A percentile compares a stretch with the other conserved stretches of the same genome.
Conservation (phyloP, 495 filamentous ascomycete species). For the Barbatosphaeria neglecta region DNA sequence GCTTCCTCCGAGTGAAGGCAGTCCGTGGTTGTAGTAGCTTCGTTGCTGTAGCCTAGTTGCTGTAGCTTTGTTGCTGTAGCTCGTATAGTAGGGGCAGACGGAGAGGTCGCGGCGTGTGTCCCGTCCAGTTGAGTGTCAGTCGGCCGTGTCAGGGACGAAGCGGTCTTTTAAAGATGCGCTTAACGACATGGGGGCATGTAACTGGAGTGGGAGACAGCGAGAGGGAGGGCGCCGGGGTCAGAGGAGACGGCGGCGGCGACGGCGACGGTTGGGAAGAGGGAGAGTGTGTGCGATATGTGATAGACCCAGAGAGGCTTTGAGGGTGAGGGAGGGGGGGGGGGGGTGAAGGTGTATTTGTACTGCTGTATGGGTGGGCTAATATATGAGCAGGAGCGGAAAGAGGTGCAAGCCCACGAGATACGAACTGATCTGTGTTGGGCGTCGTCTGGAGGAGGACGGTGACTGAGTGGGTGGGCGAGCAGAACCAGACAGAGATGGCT, state of each 20-base stretch:
- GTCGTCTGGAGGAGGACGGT: too few relatives aligned
- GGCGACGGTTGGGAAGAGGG: not conserved
- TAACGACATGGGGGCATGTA: slow-evolving; percentile 33
- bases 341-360: too few relatives aligned
- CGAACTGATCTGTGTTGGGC: too few relatives aligned
- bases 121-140: slow-evolving; percentile 16
- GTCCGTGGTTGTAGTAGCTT: slow-evolving; percentile 2
- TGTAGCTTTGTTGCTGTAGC: not conserved
- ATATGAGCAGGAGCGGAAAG: too few relatives aligned
- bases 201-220: not conserved
- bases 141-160: slow-evolving; percentile 30
- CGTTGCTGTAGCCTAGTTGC: slow-evolving; percentile 2
- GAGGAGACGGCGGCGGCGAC: not conserved
- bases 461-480: too few relatives aligned
- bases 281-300: not conserved
- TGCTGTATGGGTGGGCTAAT: too few relatives aligned
- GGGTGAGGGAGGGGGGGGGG: too few relatives aligned
- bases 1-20: too few relatives aligned
- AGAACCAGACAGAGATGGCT: too few relatives aligned
- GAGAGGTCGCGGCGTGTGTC: not conserved
- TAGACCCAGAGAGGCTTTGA: too few relatives aligned
- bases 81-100: too few relatives aligned
- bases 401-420: too few relatives aligned
- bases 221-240: not conserved
- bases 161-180: slow-evolving; percentile 18